Conservation (phyloP, 1,284 basidiomycete genomes). For the Cerioporus squamosus region DNA sequence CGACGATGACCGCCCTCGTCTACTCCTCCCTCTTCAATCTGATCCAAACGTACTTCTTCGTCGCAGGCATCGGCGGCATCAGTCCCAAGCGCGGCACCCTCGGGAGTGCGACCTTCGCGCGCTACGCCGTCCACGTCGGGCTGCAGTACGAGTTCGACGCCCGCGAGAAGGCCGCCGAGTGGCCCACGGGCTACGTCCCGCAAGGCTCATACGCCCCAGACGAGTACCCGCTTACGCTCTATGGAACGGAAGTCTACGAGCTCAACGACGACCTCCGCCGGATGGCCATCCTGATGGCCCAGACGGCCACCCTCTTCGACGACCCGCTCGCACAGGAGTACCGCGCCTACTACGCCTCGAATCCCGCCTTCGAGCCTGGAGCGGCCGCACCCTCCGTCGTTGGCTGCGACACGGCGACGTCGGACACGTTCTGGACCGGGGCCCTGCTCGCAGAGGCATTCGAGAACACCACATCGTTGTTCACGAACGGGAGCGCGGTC, state of each 20-base stretch:
- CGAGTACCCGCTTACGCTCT: slow-evolving; percentile 37
- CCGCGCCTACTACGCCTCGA: slow-evolving; percentile 39
- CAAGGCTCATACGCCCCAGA: slow-evolving; percentile 40
- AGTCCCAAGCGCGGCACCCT: slow-evolving; percentile 47
- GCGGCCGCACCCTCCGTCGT: slow-evolving; percentile 40
- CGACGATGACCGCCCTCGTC: slow-evolving; percentile 42
- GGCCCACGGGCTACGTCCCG: slow-evolving; percentile 47
- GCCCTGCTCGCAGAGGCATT: slow-evolving; percentile 42
- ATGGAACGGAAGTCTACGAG: slow-evolving; percentile 57
- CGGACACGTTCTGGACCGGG: slow-evolving; percentile 50
- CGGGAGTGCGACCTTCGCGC: slow-evolving; percentile 47
- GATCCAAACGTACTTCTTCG: slow-evolving; percentile 49
- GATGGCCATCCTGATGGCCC: slow-evolving; percentile 38
- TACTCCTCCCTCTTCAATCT: slow-evolving; percentile 45
- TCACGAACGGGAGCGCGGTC: slow-evolving; percentile 42
- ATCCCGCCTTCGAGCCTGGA: slow-evolving; percentile 22
- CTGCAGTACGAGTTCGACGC: slow-evolving; percentile 52
- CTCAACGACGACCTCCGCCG: slow-evolving; percentile 51
- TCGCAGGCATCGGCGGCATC: slow-evolving; percentile 52
- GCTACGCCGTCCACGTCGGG: slow-evolving; percentile 49
- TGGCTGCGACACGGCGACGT: slow-evolving; percentile 44
- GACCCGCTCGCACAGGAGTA: slow-evolving; percentile 36
- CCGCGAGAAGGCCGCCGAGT: slow-evolving; percentile 47
- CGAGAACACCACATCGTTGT: slow-evolving; percentile 44
- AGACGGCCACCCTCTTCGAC: slow-evolving; percentile 42